Evolutionary conservation across 108 stramenopile genomes (phyloP), one percentile per base, ranked within the genome.

Genomic region (Conticribra guillardii): DNA sequence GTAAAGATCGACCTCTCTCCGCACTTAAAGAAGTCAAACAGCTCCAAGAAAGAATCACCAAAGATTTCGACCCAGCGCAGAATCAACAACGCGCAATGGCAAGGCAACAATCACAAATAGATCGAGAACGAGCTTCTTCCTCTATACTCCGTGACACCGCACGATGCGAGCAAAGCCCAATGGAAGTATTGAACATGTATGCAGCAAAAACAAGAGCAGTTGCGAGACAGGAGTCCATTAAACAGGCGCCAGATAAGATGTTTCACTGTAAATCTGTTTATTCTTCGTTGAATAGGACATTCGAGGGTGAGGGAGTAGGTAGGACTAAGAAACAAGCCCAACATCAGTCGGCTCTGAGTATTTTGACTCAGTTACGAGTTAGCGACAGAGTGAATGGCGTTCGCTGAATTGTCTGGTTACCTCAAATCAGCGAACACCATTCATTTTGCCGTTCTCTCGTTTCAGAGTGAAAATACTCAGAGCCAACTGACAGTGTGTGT

Each of bases 21-120:
- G 58, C 59, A 2, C 61, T 82, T 32, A 69, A 67, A 18, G 71
- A 67, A 19, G 81, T 68, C 15, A 68, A 71, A 26, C 51, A 57
- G 28, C 71, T 50, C n/a, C 81, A 82, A 53, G 76, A 77, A 19
- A 46, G 27, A 22, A 77, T 82, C 24, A 71, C 78, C 53, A 60
- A 78, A 51, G 71, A 60, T 0, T 82, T 69, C 41, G 60, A 63
- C 27, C 79, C 79, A 16, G 30, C 59, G 23, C 29, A 57, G 16
- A 45, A n/a, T 21, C 28, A 52, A 37, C 30, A 74, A 16, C 28
- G 44, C 7, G 19, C 28, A 0, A 60, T 60, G 37, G 48, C 61
- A 3, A 63, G 65, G 50, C 65, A 67, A 18, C 73, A 74, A 67
- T 74, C 73, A 31, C 57, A 59, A 46, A 67, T 28, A 33, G 73